A percentile compares a stretch with the other conserved stretches of the same genome.
Evolutionary conservation across 1,284 basidiomycete genomes (phyloP).

Genomic region (Trametes sp.): DNA sequence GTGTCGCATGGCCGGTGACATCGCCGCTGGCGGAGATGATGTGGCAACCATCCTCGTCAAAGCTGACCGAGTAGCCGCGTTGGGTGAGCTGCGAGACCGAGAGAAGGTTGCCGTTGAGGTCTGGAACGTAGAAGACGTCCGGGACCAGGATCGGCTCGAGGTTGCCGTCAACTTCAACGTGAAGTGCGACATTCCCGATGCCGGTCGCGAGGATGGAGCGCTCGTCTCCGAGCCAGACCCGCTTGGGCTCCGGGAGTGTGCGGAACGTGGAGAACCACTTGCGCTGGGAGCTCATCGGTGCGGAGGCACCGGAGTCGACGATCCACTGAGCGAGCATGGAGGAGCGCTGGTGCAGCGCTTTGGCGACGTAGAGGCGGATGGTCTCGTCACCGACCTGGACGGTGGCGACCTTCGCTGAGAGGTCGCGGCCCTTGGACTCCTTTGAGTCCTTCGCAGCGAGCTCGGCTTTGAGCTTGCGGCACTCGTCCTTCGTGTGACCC

Average conservation of each 20-base stretch:
- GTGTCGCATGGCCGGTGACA: not conserved
- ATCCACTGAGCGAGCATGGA: constrained; percentile 22
- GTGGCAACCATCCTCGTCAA: constrained; percentile 9
- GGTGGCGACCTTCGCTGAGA: constrained; percentile 18
- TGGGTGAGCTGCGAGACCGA: constrained; percentile 28
- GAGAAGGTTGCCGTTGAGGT: constrained; percentile 35
- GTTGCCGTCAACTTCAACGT: not conserved
- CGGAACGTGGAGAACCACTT: not conserved
- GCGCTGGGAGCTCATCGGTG: constrained; percentile 30
- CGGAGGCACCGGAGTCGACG: constrained; percentile 33
- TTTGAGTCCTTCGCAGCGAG: constrained; percentile 1
- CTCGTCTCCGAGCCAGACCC: constrained; percentile 31
- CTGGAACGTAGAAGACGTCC: not conserved
- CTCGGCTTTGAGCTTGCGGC: constrained; percentile 31
- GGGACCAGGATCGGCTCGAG: not conserved
- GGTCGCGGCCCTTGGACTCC: constrained; percentile 2
- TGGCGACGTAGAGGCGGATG: constrained; percentile 17
- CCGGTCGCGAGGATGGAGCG: constrained; percentile 12
- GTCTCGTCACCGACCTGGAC: constrained; percentile 2
- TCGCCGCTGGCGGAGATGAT: constrained; percentile 2
- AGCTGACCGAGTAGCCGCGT: constrained; percentile 7
- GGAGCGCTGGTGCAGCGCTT: not conserved
- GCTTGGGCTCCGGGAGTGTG: constrained; percentile 6
- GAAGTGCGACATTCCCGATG: too few species aligned
- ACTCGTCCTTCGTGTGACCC: constrained; percentile 29